These are phyloP conservation scores for Endocladia muricata DNA, from an alignment of 31 red algal genomes.

Conservation along the genomic window DNA sequence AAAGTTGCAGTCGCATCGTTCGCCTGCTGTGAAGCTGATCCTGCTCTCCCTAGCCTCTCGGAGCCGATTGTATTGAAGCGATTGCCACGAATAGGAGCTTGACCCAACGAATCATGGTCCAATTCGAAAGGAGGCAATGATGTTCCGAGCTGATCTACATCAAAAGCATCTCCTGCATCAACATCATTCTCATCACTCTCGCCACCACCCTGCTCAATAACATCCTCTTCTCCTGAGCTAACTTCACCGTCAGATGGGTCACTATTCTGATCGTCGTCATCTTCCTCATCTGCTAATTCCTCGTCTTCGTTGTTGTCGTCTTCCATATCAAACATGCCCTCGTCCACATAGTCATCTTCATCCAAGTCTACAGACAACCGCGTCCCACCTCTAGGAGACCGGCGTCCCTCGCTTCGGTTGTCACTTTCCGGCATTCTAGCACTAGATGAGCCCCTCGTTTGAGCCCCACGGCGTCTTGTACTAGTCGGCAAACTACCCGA, in stretches of 20 bases:
- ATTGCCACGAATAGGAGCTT: slow-evolving; percentile 1
- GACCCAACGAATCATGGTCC: slow-evolving; percentile 53
- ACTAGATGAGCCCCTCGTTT: neutral
- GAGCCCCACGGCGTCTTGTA: slow-evolving; percentile 19
- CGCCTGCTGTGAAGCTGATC: slow-evolving; percentile 1
- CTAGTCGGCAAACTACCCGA: neutral
- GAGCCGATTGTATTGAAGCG: too few species aligned
- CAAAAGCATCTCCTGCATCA: slow-evolving; percentile 47
- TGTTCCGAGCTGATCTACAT: slow-evolving; percentile 40
- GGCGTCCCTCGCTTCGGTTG: neutral
- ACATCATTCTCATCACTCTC: slow-evolving; percentile 46
- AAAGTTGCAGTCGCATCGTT: slow-evolving; percentile 27
- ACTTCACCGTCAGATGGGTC: slow-evolving; percentile 54
- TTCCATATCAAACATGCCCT: slow-evolving; percentile 30
- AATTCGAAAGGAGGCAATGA: slow-evolving; percentile 64
- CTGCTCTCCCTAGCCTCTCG: neutral
- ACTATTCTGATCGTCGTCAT: slow-evolving; percentile 30
- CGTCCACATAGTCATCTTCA: slow-evolving; percentile 9
- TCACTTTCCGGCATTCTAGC: too few species aligned
- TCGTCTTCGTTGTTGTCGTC: too few species aligned
- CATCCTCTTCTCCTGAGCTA: slow-evolving; percentile 69
- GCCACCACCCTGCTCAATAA: slow-evolving; percentile 64
- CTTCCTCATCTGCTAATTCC: slow-evolving; percentile 10
- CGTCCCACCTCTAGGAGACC: neutral
- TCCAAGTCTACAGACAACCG: slow-evolving; percentile 2